Percentiles rank a stretch among this genome's conserved stretches.
phyloP scores from a whole-genome alignment of 805 yeast species.

The Kuraishia ogatae region DNA sequence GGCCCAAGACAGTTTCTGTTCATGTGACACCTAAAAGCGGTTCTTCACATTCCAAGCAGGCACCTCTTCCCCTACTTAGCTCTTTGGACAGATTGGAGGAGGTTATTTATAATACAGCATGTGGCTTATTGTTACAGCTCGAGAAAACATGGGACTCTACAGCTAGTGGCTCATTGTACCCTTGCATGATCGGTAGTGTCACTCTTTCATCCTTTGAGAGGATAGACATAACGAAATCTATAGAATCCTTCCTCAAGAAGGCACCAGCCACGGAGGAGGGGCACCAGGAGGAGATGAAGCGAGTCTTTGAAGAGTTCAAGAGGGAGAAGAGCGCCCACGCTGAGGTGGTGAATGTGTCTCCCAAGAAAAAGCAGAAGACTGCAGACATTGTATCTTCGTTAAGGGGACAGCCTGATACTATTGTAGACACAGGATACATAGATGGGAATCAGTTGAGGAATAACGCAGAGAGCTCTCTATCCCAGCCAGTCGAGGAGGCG shows the following conservation, averaged over 20 bases:
- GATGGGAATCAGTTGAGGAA: not conserved
- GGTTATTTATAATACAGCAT: constrained; percentile 13
- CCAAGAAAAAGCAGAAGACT: not conserved
- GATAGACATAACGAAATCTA: constrained; percentile 15
- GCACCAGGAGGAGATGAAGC: constrained; percentile 2
- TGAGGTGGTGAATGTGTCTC: not conserved
- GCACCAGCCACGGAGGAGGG: constrained; percentile 1
- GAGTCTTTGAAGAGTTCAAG: constrained; percentile 3
- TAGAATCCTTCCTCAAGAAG: constrained; percentile 16
- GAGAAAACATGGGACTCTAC: constrained; percentile 17
- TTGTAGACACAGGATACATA: not conserved
- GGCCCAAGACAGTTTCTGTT: constrained; percentile 51
- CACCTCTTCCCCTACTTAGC: constrained; percentile 26
- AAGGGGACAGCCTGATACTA: not conserved
- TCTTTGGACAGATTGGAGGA: constrained; percentile 28
- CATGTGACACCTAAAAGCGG: constrained; percentile 20
- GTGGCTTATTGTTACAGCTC: constrained; percentile 13
- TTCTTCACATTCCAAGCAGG: constrained; percentile 30
- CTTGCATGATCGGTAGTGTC: constrained; percentile 41
- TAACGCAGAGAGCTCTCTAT: no score
- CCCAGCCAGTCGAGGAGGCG: not conserved
- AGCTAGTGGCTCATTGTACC: constrained; percentile 26
- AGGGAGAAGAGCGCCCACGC: not conserved
- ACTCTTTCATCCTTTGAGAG: constrained; percentile 46
- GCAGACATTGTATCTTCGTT: not conserved